A percentile compares a stretch with the other conserved stretches of the same genome.
phyloP scores from a whole-genome alignment of 208 protist genomes.

The Wallacemonas rigidus region DNA sequence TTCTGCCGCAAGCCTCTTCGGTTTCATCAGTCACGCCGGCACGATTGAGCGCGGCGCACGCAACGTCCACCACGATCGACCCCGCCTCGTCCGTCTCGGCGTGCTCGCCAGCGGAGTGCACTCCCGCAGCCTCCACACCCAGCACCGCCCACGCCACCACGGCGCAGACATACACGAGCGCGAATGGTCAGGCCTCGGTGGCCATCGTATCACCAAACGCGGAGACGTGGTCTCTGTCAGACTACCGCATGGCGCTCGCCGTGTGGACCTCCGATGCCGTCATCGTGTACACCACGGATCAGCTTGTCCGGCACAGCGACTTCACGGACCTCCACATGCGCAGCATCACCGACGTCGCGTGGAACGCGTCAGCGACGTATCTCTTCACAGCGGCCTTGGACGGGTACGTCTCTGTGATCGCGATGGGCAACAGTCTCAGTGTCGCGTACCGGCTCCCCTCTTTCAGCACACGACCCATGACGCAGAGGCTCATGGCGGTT shows the following conservation, averaged over 20 bases:
- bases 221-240: conserved; percentile 62
- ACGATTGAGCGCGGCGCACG: background rate
- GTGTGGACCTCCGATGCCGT: conserved; percentile 87
- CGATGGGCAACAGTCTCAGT: conserved; percentile 54
- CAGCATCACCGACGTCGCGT: conserved; percentile 88
- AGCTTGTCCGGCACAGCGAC: conserved; percentile 78
- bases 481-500: conserved; percentile 35
- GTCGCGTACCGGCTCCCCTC: conserved; percentile 58
- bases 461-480: conserved; percentile 55
- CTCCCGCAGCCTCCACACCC: no score
- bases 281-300: conserved; percentile 86
- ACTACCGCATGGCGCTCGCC: conserved; percentile 86
- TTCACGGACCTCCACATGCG: conserved; percentile 89
- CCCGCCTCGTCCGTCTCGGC: background rate
- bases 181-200: conserved; percentile 3
- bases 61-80: background rate
- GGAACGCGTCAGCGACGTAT: conserved; percentile 55
- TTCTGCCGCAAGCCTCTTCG: no score
- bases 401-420: conserved; percentile 83
- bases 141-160: background rate
- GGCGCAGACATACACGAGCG: background rate
- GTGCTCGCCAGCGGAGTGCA: background rate
- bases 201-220: background rate
- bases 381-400: conserved; percentile 82
- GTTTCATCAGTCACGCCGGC: background rate